Evolutionary conservation across 192 early-diverging fungal genomes (phyloP).

Genomic region (Podila epigama): DNA sequence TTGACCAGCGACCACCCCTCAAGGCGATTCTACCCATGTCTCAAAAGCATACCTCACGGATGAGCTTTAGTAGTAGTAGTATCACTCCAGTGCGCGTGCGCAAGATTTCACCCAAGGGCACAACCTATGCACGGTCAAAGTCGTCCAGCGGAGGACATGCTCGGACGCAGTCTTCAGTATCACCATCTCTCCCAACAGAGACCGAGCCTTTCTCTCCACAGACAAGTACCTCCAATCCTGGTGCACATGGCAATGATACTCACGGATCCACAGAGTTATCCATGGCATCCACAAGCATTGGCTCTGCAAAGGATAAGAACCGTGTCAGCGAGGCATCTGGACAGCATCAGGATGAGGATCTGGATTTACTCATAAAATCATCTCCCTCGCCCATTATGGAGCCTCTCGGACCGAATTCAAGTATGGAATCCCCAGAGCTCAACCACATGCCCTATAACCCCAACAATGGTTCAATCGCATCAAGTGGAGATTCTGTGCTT

Average conservation of each 20-base stretch:
- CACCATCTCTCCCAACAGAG: background rate
- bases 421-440: background rate
- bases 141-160: background rate
- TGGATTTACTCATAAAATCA: slow-evolving; percentile 7
- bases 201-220: background rate
- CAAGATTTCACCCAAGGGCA: slow-evolving; percentile 32
- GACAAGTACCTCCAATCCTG: background rate
- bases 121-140: background rate
- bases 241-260: background rate
- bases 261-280: too few relatives aligned
- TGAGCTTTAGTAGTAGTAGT: slow-evolving; percentile 10
- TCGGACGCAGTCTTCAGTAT: background rate
- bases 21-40: slow-evolving; percentile 45
- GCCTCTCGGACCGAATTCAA: background rate
- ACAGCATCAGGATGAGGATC: slow-evolving; percentile 5
- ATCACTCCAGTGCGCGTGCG: slow-evolving; percentile 19
- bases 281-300: too few relatives aligned
- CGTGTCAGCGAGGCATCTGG: too few relatives aligned
- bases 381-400: slow-evolving; percentile 27
- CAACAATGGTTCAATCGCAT: background rate
- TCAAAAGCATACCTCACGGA: slow-evolving; percentile 27
- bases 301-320: too few relatives aligned
- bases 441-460: background rate
- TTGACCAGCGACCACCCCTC: slow-evolving; percentile 27
- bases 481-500: background rate